Evolutionary conservation across 2,329 filamentous ascomycete genomes (phyloP), one percentile per base, ranked within the genome.

Genomic region (Tolypocladium endophyticum): DNA sequence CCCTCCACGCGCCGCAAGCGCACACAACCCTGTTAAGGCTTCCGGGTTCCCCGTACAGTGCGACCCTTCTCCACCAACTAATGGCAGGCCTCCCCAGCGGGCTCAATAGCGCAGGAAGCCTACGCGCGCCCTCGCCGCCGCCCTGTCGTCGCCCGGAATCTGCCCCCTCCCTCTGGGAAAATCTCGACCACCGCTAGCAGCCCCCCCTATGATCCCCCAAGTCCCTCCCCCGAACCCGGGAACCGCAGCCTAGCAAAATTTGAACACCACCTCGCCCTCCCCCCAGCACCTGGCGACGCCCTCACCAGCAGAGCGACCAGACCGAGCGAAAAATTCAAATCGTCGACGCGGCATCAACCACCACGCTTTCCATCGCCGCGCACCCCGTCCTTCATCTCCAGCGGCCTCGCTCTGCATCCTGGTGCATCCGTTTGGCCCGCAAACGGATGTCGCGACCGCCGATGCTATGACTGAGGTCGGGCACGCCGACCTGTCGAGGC

Each of bases 401-500:
- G 63, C 60, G 61, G 61, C 61, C 60, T 63, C 60, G 59, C 60
- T 66, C 60, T 60, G 64, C 60, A 62, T 57, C 43, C 60, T 68
- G 62, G 66, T 64, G 68, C 81, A 79, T 84, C 78, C 79, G 80
- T 84, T 86, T 85, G 79, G 71, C 69, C 75, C 71, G 71, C 79
- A 85, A 87, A 86, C 84, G 84, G 83, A 87, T 87, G 84, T 86
- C 82, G 83, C 82, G 74, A 76, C 78, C 76, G 79, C 78, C 75
- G 79, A 84, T 86, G 84, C 83, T 81, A 87, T 87, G 84, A 86
- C 79, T 84, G 83, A 86, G 83, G 84, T 86, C 80, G 82, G 79
- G 77, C 79, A 79, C 76, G 78, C 81, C 81, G 83, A 86, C 79
- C 79, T 82, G 77, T 80, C 80, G 76, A 82, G 79, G 79, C 81